Base-by-base conservation (phyloP, 768 basidiomycete species). In the Podaxis rugospora region DNA sequence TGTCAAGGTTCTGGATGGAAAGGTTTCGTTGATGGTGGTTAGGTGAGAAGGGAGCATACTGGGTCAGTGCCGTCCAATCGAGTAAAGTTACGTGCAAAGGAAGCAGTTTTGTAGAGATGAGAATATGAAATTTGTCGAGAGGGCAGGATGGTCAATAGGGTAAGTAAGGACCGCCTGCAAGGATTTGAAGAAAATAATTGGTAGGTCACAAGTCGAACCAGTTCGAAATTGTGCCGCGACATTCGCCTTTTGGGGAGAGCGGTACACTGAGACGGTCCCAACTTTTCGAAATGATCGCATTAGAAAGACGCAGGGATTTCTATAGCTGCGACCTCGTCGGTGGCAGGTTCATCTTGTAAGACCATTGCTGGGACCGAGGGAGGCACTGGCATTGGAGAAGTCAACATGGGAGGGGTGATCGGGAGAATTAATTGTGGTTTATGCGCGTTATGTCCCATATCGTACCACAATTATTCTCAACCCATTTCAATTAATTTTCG, bases 391-490 rank as follows among this genome's bases (percentile, higher is more conserved):
- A 18, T 36, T 36, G 16, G 23, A 18, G 7, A 36, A 37, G 27
- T 42, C 44, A 51, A 51, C 25, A 25, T 59, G 23, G 49, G 47
- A 42, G 25, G 46, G 49, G 37, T 32, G 50, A 51, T 40, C 39
- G 25, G 59, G 36, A 25, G 56, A 23, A 54, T 62, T 66, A 64
- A 66, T 66, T 51, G 55, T 64, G 57, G 59, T 44, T 37, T 50
- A 58, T 49, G 57, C 57, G 21, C 50, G 7, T 21, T 39, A 51
- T 59, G 50, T 51, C 58, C 67, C 65, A 69, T 73, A 76, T 79
- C 78, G 78, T 78, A 80, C 78, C 78, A 80, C 70, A 75, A 68
- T 76, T 75, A 70, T 73, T 75, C 72, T 69, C 51, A 62, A 64
- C 64, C 66, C 67, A 63, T 65, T 73, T 66, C 67, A 66, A 70